Evolutionary conservation across 768 basidiomycete genomes (phyloP), one percentile per base, ranked within the genome.

Genomic region (Tylopilus balloui): DNA sequence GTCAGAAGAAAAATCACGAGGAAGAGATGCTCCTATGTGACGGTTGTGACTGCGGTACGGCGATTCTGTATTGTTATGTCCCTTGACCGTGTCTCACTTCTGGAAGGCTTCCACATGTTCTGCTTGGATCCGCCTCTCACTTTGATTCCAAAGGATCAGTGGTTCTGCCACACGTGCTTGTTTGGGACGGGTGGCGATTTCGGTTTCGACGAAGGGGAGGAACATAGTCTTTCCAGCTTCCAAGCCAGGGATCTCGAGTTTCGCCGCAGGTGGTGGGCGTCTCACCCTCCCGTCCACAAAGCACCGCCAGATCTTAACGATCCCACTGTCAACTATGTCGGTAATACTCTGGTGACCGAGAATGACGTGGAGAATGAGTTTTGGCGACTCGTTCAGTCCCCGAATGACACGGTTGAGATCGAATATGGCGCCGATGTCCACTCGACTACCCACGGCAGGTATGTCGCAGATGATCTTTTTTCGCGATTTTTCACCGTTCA

Each of bases 371-470:
- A 99, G 74, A 75, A 78, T 41, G 95, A 99, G 68, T 99, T 98
- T 60, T 99, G 96, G 96, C 79, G 93, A 28, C 78, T 99, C 43
- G 93, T 97, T 10, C 88, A 96, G 67, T 88, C 87, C 15, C 79
- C 81, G 48, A 73, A 78, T 36, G 94, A 98, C 64, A 94, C 91
- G 0, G 93, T 99, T 15, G 96, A 99, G 67, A 86, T 98, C 28
- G 96, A 99, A 69, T 99, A 99, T 64, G 96, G 96, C n/a, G 96
- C 96, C 2, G 96, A 99, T 67, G 87, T 99, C 28, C 94, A 97
- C 69, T 95, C 93, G 9, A 94, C 93, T 1, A 95, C 90, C 8
- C 92, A 97, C 59, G 95, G 95, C 69, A 97, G 92, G 93, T 94
- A 67, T 52, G 79, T 62, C 31, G 19, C n/a, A 32, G 39, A 25